These are phyloP conservation scores for Termitomyces eurrhizus DNA, from an alignment of 768 basidiomycete species.

Conservation along the genomic window DNA sequence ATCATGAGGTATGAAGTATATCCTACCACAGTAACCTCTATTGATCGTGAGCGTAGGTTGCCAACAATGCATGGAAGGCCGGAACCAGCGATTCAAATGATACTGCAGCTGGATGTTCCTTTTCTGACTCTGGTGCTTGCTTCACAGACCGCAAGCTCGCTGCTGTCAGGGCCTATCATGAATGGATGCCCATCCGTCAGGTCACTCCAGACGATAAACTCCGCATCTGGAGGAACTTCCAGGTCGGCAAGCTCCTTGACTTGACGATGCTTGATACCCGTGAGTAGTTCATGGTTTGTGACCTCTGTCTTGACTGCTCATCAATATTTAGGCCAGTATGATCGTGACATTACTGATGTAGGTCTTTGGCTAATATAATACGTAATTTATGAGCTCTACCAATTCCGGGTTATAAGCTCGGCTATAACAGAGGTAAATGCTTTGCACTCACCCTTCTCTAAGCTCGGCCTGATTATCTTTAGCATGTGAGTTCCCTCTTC, in stretches of 20 bases:
- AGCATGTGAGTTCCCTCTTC: not conserved
- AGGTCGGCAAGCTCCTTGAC: constrained; percentile 59
- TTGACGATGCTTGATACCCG: constrained; percentile 62
- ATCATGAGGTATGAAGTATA: not conserved
- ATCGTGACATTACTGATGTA: constrained; percentile 12
- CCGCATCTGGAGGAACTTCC: constrained; percentile 61
- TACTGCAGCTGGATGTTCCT: constrained; percentile 42
- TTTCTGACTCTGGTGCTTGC: constrained; percentile 44
- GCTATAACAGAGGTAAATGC: not conserved
- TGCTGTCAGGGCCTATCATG: constrained; percentile 54
- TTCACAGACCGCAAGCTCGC: constrained; percentile 49
- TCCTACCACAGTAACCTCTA: not conserved
- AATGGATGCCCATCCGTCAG: constrained; percentile 61
- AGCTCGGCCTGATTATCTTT: not conserved
- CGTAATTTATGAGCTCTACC: not conserved
- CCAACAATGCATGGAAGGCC: constrained; percentile 1
- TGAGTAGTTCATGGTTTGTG: constrained; percentile 17
- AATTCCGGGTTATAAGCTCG: not conserved
- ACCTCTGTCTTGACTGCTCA: not conserved
- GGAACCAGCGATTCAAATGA: constrained; percentile 17
- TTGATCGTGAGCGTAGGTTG: not conserved
- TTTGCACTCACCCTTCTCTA: not conserved
- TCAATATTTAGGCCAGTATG: too few species aligned
- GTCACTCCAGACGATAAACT: constrained; percentile 51
- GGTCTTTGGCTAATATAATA: not conserved